Evolutionary conservation across 805 yeast genomes (phyloP).

Genomic region (Clavispora phyllophila): DNA sequence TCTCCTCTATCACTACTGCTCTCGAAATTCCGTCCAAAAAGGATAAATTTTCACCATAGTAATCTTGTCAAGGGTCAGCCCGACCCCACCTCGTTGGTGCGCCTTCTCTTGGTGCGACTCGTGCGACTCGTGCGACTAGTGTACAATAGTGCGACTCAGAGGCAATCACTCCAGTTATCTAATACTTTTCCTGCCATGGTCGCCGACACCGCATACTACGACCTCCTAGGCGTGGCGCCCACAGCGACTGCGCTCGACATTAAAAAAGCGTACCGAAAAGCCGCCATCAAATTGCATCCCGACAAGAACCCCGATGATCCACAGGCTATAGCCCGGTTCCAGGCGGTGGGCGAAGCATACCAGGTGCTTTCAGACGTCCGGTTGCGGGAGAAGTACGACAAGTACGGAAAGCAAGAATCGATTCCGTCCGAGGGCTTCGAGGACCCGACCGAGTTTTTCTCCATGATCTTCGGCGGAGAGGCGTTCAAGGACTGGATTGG

Average conservation of each 20-base stretch:
- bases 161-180: neutral
- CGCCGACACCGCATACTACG: conserved; percentile 43
- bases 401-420: conserved; percentile 68
- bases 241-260: conserved; percentile 39
- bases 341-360: conserved; percentile 62
- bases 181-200: conserved; percentile 26
- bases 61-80: too few species aligned
- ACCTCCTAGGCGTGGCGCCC: conserved; percentile 28
- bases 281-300: conserved; percentile 79
- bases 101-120: too few species aligned
- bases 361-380: conserved; percentile 67
- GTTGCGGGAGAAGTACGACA: conserved; percentile 64
- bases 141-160: neutral
- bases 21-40: too few species aligned
- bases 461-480: conserved; percentile 81
- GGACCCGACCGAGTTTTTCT: conserved; percentile 60
- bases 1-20: too few species aligned
- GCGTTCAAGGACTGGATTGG: conserved; percentile 63
- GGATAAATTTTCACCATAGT: too few species aligned
- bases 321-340: conserved; percentile 39
- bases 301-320: conserved; percentile 46
- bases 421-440: conserved; percentile 69
- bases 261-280: conserved; percentile 56
- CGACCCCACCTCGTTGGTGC: too few species aligned
- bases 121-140: too few species aligned